phyloP scores from a whole-genome alignment of 257 asterid species.

The Vinca minor region DNA sequence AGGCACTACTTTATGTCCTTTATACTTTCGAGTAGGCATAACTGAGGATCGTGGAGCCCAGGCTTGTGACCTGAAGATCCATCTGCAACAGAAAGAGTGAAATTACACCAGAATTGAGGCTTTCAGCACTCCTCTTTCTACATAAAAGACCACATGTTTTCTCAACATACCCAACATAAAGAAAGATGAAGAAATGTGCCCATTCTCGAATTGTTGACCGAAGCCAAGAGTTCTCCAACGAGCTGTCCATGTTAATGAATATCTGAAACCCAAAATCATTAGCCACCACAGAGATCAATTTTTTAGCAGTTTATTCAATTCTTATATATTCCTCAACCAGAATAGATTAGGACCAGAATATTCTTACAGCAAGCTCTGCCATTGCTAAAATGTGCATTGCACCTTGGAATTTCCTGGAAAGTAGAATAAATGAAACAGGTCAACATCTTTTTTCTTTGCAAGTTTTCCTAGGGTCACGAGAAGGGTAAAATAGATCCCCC shows the following conservation, averaged over 20 bases:
- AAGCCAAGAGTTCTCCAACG: slow-evolving; percentile 59
- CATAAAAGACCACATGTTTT: background rate
- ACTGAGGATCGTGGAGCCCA: slow-evolving; percentile 62
- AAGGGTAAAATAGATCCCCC: too few relatives aligned
- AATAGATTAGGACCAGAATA: background rate
- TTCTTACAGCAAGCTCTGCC: slow-evolving; percentile 70
- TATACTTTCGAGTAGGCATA: slow-evolving; percentile 52
- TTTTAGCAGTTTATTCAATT: background rate
- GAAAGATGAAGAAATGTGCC: slow-evolving; percentile 62
- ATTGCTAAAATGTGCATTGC: slow-evolving; percentile 76
- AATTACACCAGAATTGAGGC: slow-evolving; percentile 8
- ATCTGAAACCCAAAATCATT: slow-evolving; percentile 48
- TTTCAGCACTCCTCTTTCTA: background rate
- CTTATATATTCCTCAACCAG: background rate
- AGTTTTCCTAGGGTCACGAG: too few relatives aligned
- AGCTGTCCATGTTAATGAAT: slow-evolving; percentile 48
- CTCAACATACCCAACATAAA: slow-evolving; percentile 61
- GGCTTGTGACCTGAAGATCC: slow-evolving; percentile 73
- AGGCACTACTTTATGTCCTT: slow-evolving; percentile 40
- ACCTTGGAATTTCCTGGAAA: slow-evolving; percentile 69
- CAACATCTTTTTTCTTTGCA: background rate
- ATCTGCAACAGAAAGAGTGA: slow-evolving; percentile 31
- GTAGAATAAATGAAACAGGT: background rate
- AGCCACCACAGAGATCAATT: slow-evolving; percentile 7
- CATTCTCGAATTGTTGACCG: slow-evolving; percentile 76